phyloP scores from a whole-genome alignment of 257 asterid genomes.

The Paulownia fortunei region DNA sequence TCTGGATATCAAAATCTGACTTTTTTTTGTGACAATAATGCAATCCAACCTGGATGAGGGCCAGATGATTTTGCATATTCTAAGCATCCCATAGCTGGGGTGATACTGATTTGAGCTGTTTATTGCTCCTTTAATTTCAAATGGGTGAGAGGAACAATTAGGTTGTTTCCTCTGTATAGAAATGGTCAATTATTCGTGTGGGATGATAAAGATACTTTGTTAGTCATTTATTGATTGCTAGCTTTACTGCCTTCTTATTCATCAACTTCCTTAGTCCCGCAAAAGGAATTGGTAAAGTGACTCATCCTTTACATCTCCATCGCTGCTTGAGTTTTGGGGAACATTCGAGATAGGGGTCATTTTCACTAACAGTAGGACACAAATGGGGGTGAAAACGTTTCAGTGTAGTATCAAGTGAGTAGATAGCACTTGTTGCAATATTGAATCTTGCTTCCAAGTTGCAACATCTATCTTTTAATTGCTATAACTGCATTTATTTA shows the following conservation, averaged over 20 bases:
- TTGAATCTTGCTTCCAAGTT: neutral
- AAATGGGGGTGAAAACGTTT: slow-evolving; percentile 13
- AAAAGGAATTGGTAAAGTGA: slow-evolving; percentile 45
- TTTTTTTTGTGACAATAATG: slow-evolving; percentile 30
- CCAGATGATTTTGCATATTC: neutral
- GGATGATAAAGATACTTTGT: slow-evolving; percentile 35
- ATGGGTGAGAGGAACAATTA: slow-evolving; percentile 29
- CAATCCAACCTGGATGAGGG: slow-evolving; percentile 33
- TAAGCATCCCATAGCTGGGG: neutral
- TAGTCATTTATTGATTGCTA: slow-evolving; percentile 34
- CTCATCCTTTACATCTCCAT: slow-evolving; percentile 46
- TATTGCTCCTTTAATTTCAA: slow-evolving; percentile 32
- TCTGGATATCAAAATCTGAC: slow-evolving; percentile 30
- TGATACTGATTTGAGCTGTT: slow-evolving; percentile 39
- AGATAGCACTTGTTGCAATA: slow-evolving; percentile 8
- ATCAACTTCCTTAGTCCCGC: slow-evolving; percentile 43
- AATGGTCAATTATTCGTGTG: slow-evolving; percentile 45
- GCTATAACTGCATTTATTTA: neutral
- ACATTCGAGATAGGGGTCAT: slow-evolving; percentile 41
- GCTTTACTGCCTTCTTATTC: slow-evolving; percentile 38
- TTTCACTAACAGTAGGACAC: slow-evolving; percentile 35
- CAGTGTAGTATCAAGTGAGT: slow-evolving; percentile 12
- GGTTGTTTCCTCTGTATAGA: slow-evolving; percentile 35
- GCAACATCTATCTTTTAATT: neutral
- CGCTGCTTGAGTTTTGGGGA: slow-evolving; percentile 44